phyloP scores from a whole-genome alignment of 768 basidiomycete genomes.

The Pleurotus tuber-regium region DNA sequence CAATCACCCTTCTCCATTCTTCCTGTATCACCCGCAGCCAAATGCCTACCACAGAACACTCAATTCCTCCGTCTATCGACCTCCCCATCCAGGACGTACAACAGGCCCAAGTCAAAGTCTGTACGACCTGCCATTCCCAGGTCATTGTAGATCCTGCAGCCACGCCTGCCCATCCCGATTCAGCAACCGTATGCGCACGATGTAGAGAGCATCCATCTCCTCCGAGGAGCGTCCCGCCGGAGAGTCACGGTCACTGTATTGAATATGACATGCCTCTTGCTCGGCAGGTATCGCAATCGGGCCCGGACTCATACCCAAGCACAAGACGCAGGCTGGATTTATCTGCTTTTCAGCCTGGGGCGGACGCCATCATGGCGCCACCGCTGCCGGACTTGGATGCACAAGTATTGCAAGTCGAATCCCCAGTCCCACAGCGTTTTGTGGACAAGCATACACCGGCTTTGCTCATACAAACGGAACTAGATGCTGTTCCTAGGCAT shows the following conservation, averaged over 20 bases:
- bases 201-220: conserved; percentile 1
- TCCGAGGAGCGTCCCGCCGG: conserved; percentile 19
- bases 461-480: not conserved
- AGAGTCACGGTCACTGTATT: conserved; percentile 21
- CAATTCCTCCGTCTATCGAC: conserved; percentile 22
- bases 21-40: conserved; percentile 12
- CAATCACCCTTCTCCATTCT: conserved; percentile 19
- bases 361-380: not conserved
- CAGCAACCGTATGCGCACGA: conserved; percentile 6
- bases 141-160: conserved; percentile 30
- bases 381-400: not conserved
- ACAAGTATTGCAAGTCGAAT: not conserved
- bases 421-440: not conserved
- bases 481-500: conserved; percentile 2
- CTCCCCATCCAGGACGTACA: conserved; percentile 21
- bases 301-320: conserved; percentile 22
- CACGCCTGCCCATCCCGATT: not conserved
- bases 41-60: conserved; percentile 54
- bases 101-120: conserved; percentile 39
- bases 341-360: not conserved
- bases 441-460: not conserved
- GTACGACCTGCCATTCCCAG: conserved; percentile 40
- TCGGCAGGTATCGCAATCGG: conserved; percentile 18
- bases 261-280: conserved; percentile 25
- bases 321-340: conserved; percentile 28